phyloP scores from a whole-genome alignment of 306 rosid genomes.

The Ochetophila trinervis region DNA sequence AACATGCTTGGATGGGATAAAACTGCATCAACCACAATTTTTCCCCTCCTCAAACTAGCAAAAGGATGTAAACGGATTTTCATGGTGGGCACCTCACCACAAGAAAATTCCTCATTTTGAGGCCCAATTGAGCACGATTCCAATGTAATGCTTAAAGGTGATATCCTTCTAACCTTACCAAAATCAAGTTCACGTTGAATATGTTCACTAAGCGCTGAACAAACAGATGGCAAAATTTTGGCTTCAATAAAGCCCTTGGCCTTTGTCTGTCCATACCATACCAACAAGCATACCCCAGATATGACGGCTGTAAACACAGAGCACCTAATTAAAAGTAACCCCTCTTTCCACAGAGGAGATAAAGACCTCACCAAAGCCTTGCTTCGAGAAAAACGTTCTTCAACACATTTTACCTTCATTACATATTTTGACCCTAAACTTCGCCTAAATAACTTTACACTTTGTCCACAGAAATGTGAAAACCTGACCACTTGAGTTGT shows the following conservation, averaged over 20 bases:
- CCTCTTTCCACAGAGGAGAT: conserved; percentile 61
- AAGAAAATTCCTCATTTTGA: conserved; percentile 70
- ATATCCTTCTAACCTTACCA: conserved; percentile 74
- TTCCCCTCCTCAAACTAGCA: conserved; percentile 82
- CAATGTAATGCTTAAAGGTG: conserved; percentile 81
- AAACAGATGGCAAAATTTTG: conserved; percentile 71
- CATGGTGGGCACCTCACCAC: conserved; percentile 74
- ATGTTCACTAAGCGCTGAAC: conserved; percentile 59
- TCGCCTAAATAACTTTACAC: conserved; percentile 57
- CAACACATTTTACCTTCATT: conserved; percentile 55
- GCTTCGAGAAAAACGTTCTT: conserved; percentile 48
- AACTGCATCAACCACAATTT: conserved; percentile 81
- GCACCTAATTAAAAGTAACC: conserved; percentile 67
- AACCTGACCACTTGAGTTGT: conserved; percentile 49
- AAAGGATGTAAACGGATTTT: conserved; percentile 69
- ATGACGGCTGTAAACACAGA: conserved; percentile 58
- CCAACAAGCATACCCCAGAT: conserved; percentile 70
- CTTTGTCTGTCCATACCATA: conserved; percentile 71
- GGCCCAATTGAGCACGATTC: conserved; percentile 87
- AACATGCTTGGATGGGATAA: conserved; percentile 62
- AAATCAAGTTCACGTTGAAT: conserved; percentile 73
- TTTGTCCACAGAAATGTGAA: conserved; percentile 52
- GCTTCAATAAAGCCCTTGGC: conserved; percentile 69
- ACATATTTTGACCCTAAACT: conserved; percentile 38
- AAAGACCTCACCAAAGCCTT: conserved; percentile 47